These are phyloP conservation scores for Solanum pinnatisectum DNA, from an alignment of 257 asterid species.

Conservation along the genomic window DNA sequence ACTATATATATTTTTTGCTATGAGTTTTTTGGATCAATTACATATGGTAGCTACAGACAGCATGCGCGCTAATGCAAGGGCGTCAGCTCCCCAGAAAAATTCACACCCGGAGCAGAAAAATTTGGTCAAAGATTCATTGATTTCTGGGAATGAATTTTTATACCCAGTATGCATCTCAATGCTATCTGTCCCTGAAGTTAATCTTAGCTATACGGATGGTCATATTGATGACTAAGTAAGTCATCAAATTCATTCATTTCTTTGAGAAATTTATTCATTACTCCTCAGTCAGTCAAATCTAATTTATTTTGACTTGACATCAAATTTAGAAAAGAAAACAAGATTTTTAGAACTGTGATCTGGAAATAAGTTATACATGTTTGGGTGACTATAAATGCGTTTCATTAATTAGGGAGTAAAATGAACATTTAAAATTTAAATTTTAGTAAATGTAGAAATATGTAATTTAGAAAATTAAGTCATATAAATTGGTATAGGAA, in stretches of 20 bases:
- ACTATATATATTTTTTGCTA: not conserved
- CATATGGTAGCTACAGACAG: constrained; percentile 11
- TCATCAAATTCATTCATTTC: not conserved
- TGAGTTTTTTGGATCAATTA: constrained; percentile 18
- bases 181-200: constrained; percentile 3
- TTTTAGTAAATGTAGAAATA: too few relatives aligned
- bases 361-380: too few relatives aligned
- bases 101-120: constrained; percentile 5
- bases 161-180: constrained; percentile 15
- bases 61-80: constrained; percentile 9
- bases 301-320: too few relatives aligned
- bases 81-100: constrained; percentile 11
- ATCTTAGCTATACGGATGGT: constrained; percentile 17
- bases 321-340: too few relatives aligned
- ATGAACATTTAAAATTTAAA: too few relatives aligned
- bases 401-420: too few relatives aligned
- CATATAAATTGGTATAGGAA: too few relatives aligned
- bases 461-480: too few relatives aligned
- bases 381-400: too few relatives aligned
- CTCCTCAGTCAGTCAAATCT: not conserved
- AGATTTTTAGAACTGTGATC: too few relatives aligned
- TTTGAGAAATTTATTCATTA: not conserved
- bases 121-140: constrained; percentile 7
- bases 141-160: constrained; percentile 19
- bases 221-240: constrained; percentile 13